Evolutionary conservation across 768 basidiomycete species (phyloP), one percentile per base, ranked within the genome.

Genomic region (Termitomyces sp.): DNA sequence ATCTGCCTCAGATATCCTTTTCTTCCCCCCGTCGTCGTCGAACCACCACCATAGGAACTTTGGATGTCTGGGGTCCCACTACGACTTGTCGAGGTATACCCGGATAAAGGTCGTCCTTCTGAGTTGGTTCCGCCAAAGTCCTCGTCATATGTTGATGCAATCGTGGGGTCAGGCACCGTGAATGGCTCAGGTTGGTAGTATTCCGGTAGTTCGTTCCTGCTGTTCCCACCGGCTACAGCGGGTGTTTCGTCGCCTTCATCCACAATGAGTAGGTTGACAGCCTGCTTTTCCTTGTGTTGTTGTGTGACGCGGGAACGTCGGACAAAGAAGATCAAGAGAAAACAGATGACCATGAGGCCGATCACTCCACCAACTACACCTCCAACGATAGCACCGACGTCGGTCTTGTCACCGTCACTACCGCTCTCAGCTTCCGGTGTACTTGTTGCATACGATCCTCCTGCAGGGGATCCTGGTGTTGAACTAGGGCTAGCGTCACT

Each of bases 161-260:
- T 63, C 0, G 84, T 82, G 13, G 87, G 84, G 46, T 85, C 85
- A 0, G 87, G 79, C 4, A 88, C 78, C 53, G 88, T 79, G 72
- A 85, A 92, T 2, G 90, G 90, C 61, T 91, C 86, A 0, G 90
- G 89, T 32, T 78, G 80, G 66, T 89, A 87, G 69, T 83, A 88
- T 56, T 89, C 80, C 4, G 87, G 88, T 8, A 85, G 79, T 41
- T 84, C 80, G 47, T 77, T 77, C 27, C 72, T 64, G 31, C 71
- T 63, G 41, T 44, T 54, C 48, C 41, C 53, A 16, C 39, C 31
- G 13, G 43, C 64, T 50, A 34, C 54, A 34, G 29, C 43, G 56
- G 55, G 66, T 61, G 59, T 74, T 36, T 75, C 79, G 44, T 83
- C 83, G 27, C 82, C 85, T 0, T 84, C 82, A 46, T 84, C 85